A percentile compares a stretch with the other conserved stretches of the same genome.
phyloP scores from a whole-genome alignment of 1,284 basidiomycete genomes.

The Xerocomus amazonicus region DNA sequence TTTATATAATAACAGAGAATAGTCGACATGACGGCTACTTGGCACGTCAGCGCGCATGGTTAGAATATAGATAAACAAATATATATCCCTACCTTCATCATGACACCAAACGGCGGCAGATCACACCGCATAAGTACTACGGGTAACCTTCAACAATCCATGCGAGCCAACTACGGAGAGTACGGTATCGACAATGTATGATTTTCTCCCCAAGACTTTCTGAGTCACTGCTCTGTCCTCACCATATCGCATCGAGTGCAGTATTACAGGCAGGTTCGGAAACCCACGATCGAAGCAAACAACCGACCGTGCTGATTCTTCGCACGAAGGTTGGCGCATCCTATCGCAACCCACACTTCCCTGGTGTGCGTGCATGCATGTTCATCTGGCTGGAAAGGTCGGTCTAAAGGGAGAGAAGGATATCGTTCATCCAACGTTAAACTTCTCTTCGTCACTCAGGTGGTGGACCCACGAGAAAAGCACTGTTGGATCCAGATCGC shows the following conservation, averaged over 20 bases:
- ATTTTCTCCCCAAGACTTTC: slow-evolving; percentile 21
- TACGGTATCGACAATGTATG: slow-evolving; percentile 63
- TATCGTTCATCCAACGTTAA: background rate
- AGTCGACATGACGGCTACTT: background rate
- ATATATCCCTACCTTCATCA: background rate
- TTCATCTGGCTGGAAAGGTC: slow-evolving; percentile 53
- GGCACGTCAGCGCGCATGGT: too few relatives aligned
- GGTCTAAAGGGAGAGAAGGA: slow-evolving; percentile 3
- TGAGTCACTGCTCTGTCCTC: slow-evolving; percentile 4
- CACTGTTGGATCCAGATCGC: slow-evolving; percentile 13
- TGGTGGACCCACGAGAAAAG: slow-evolving; percentile 26
- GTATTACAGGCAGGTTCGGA: slow-evolving; percentile 31
- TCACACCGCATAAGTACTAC: slow-evolving; percentile 40
- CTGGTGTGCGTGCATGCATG: slow-evolving; percentile 57
- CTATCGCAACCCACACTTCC: slow-evolving; percentile 73
- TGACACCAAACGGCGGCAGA: slow-evolving; percentile 24
- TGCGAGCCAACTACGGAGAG: slow-evolving; percentile 66
- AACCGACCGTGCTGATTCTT: background rate
- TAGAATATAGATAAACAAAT: slow-evolving; percentile 4
- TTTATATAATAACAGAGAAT: background rate
- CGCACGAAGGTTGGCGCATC: slow-evolving; percentile 50
- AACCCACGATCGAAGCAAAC: background rate
- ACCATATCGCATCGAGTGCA: slow-evolving; percentile 8
- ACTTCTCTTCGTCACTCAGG: slow-evolving; percentile 5
- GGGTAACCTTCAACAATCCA: slow-evolving; percentile 57